A percentile compares a stretch with the other conserved stretches of the same genome.
phyloP scores from a whole-genome alignment of 129 eudicot genomes.

The Flaveria linearis region DNA sequence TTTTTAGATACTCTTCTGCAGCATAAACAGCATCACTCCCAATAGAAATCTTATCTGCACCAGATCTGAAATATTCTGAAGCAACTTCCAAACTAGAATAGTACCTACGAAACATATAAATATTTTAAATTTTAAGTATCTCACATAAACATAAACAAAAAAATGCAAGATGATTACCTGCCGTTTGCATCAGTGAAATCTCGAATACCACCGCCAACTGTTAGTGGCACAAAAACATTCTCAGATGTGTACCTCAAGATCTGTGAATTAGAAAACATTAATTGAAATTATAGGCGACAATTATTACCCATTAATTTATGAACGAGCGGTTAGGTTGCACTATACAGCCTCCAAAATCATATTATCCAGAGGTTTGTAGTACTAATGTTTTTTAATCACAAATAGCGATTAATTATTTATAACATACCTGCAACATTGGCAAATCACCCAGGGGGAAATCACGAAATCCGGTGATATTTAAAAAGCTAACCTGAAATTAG shows the following conservation, averaged over 20 bases:
- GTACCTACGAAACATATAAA: slow-evolving; percentile 40
- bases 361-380: neutral
- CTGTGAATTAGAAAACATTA: slow-evolving; percentile 33
- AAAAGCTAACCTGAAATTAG: slow-evolving; percentile 73
- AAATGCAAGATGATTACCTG: slow-evolving; percentile 44
- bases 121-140: neutral
- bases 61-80: slow-evolving; percentile 96
- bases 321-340: neutral
- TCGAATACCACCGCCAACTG: slow-evolving; percentile 70
- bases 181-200: slow-evolving; percentile 97
- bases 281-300: neutral
- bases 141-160: neutral
- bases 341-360: neutral
- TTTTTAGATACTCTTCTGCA: slow-evolving; percentile 80
- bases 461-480: slow-evolving; percentile 93
- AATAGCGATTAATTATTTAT: neutral
- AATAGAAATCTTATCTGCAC: slow-evolving; percentile 94
- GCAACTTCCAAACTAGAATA: slow-evolving; percentile 99
- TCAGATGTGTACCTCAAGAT: slow-evolving; percentile 78
- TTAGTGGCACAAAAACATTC: slow-evolving; percentile 93
- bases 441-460: slow-evolving; percentile 96
- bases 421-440: slow-evolving; percentile 94
- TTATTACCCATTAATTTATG: neutral
- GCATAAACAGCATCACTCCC: slow-evolving; percentile 99
- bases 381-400: neutral